Evolutionary conservation across 345 rosid genomes (phyloP).

Genomic region (Isatis tinctoria): DNA sequence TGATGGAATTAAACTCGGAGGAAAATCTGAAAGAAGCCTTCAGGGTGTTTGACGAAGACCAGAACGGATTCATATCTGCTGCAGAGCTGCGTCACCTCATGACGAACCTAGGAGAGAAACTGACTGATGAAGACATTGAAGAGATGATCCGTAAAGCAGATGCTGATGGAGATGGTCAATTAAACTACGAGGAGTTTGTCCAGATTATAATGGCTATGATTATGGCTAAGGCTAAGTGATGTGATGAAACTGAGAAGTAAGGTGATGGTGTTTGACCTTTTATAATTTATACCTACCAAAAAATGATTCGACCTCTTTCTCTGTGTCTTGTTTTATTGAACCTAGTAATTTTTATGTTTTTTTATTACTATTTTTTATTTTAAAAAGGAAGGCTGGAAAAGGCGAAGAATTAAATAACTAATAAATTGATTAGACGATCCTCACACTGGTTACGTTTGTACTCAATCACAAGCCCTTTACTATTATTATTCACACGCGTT

Average conservation of each 20-base stretch:
- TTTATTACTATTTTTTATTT: too few species aligned
- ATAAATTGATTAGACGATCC: too few species aligned
- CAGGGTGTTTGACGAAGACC: constrained; percentile 32
- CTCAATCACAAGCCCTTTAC: too few species aligned
- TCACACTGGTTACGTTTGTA: too few species aligned
- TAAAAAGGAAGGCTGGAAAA: too few species aligned
- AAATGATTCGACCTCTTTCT: background rate
- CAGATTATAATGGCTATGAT: constrained; percentile 35
- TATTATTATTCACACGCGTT: too few species aligned
- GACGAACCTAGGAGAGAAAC: constrained; percentile 21
- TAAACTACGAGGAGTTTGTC: constrained; percentile 34
- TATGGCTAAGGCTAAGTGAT: constrained; percentile 31
- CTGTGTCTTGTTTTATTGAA: too few species aligned
- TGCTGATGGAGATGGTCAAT: constrained; percentile 33
- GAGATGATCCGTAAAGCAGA: constrained; percentile 30
- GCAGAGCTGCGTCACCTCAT: constrained; percentile 25
- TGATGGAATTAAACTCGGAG: constrained; percentile 18
- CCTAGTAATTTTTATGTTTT: too few species aligned
- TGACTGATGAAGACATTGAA: constrained; percentile 31
- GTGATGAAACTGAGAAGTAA: background rate
- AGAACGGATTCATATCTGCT: constrained; percentile 29
- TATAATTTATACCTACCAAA: background rate
- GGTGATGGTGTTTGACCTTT: background rate
- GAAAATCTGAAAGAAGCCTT: constrained; percentile 32
- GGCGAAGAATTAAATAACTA: too few species aligned